A percentile compares a stretch with the other conserved stretches of the same genome.
Evolutionary conservation across 495 filamentous ascomycete species (phyloP).

Genomic region (Margaritispora aquatica): DNA sequence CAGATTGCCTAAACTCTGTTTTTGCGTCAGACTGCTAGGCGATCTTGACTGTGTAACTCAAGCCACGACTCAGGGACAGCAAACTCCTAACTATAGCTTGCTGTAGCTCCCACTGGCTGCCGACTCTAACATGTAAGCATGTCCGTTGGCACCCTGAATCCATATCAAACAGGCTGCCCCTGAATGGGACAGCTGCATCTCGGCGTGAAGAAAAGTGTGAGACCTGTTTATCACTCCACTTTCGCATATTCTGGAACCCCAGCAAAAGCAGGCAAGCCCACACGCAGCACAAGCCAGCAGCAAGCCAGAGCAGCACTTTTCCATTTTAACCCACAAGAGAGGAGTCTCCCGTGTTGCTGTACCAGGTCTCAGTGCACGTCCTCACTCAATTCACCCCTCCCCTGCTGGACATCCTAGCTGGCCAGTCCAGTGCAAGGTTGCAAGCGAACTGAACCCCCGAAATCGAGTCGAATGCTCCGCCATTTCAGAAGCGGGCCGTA

Average conservation of each 20-base stretch:
- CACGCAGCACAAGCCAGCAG: neutral
- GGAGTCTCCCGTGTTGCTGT: neutral
- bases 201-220: conserved; percentile 1
- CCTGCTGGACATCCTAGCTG: neutral
- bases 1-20: conserved; percentile 4
- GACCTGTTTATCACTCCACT: neutral
- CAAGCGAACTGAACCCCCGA: conserved; percentile 6
- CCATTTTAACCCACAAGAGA: neutral
- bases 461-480: neutral
- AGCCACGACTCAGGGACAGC: conserved; percentile 6
- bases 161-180: conserved; percentile 7
- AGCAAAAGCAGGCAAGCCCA: neutral
- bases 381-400: neutral
- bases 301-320: neutral
- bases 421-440: neutral
- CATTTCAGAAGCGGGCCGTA: conserved; percentile 7
- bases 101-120: neutral
- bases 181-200: conserved; percentile 8
- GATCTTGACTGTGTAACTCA: neutral
- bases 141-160: neutral
- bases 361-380: neutral
- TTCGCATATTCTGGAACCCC: no score
- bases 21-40: conserved; percentile 4
- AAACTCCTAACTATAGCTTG: neutral
- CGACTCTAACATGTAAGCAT: neutral